Evolutionary conservation across 1,139 yeast species (phyloP).

Genomic region (Pichia sp.): DNA sequence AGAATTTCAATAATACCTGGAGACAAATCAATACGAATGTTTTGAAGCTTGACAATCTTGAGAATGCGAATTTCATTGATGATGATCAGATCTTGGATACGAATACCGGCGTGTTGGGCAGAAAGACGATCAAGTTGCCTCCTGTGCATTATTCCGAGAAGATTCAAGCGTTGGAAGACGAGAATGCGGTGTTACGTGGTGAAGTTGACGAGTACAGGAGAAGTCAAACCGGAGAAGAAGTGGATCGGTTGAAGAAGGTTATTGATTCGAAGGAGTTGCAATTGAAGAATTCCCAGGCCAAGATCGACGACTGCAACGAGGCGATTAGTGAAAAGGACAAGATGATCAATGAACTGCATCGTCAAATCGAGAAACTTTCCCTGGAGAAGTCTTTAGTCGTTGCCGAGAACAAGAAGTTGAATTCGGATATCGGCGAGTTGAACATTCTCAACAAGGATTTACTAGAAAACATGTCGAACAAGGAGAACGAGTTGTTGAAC

Average conservation of each 20-base stretch:
- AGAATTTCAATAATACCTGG: constrained; percentile 42
- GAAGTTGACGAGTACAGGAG: constrained; percentile 25
- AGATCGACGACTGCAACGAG: constrained; percentile 22
- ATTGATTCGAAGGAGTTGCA: constrained; percentile 29
- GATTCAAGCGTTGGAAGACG: constrained; percentile 35
- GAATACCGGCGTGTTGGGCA: constrained; percentile 4
- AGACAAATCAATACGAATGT: constrained; percentile 16
- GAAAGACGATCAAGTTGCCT: constrained; percentile 27
- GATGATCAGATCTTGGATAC: not conserved
- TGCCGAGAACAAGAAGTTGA: constrained; percentile 27
- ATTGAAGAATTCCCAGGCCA: constrained; percentile 9
- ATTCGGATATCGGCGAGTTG: constrained; percentile 28
- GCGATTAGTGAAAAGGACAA: constrained; percentile 29
- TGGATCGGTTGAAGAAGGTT: constrained; percentile 22
- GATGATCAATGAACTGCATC: constrained; percentile 25
- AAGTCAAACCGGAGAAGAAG: constrained; percentile 26
- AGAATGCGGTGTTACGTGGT: constrained; percentile 24
- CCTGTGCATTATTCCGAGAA: constrained; percentile 34
- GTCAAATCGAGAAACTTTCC: constrained; percentile 32
- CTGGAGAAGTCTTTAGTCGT: constrained; percentile 32
- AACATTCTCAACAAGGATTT: constrained; percentile 55
- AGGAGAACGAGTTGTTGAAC: constrained; percentile 56
- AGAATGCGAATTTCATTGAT: not conserved
- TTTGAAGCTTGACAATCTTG: not conserved
- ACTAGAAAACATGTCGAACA: constrained; percentile 61